These are phyloP conservation scores for Begonia fuchsioides DNA, from an alignment of 306 rosid species.

Conservation along the genomic window DNA sequence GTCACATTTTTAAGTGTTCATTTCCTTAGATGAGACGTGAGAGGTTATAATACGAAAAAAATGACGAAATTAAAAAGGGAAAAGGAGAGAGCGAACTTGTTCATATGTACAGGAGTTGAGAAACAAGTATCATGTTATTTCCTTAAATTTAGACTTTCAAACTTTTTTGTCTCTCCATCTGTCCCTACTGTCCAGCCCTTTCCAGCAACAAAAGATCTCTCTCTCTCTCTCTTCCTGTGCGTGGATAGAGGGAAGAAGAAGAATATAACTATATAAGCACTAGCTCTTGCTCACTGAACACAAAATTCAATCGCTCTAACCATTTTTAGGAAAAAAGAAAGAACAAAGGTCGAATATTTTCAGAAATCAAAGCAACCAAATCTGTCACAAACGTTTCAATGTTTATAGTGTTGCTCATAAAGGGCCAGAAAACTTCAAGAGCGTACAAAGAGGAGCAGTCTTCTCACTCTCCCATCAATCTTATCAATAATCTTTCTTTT, in stretches of 20 bases:
- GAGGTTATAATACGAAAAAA: too few relatives aligned
- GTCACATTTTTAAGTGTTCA: too few relatives aligned
- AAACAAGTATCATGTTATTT: constrained; percentile 45
- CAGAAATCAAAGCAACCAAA: constrained; percentile 38
- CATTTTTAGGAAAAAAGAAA: constrained; percentile 23
- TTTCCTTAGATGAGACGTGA: too few relatives aligned
- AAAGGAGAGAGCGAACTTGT: too few relatives aligned
- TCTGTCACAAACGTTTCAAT: constrained; percentile 4
- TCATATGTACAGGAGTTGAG: constrained; percentile 12
- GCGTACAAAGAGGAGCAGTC: constrained; percentile 28
- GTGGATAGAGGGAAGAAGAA: not conserved
- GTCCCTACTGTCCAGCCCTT: constrained; percentile 16
- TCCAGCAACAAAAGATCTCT: not conserved
- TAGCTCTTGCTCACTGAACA: too few relatives aligned
- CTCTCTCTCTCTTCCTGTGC: too few relatives aligned
- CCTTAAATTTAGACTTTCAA: constrained; percentile 27
- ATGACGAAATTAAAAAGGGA: too few relatives aligned
- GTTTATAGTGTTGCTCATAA: constrained; percentile 30
- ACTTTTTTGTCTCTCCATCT: constrained; percentile 45
- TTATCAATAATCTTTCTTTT: constrained; percentile 25
- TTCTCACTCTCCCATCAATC: constrained; percentile 57
- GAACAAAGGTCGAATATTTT: constrained; percentile 6
- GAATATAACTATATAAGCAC: not conserved
- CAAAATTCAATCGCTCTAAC: not conserved
- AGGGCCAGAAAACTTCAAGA: constrained; percentile 12